These are phyloP conservation scores for Ampelocalamus luodianensis DNA, from an alignment of 176 grass and related monocot species.

Conservation along the genomic window DNA sequence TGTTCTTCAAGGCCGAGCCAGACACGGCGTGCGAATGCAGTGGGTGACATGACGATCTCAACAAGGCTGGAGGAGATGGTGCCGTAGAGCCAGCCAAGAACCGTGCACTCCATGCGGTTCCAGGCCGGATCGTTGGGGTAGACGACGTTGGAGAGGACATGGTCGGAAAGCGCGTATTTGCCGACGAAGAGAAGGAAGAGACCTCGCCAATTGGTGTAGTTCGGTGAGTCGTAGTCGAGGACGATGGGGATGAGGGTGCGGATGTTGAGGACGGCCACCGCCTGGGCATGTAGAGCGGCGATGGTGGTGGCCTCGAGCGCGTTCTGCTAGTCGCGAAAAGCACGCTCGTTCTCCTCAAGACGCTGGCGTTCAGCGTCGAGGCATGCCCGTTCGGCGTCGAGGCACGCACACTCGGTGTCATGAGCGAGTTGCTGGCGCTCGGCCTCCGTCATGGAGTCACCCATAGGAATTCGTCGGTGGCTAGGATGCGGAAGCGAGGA, in stretches of 20 bases:
- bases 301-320: not conserved
- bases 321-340: not conserved
- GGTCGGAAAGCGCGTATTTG: not conserved
- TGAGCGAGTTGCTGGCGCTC: not conserved
- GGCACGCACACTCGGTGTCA: too few relatives aligned
- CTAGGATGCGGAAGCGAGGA: too few relatives aligned
- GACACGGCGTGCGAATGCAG: not conserved
- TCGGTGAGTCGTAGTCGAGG: too few relatives aligned
- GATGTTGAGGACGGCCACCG: not conserved
- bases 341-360: not conserved
- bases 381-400: not conserved
- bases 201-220: too few relatives aligned
- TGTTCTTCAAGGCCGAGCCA: not conserved
- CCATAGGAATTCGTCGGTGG: too few relatives aligned
- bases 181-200: not conserved
- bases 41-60: not conserved
- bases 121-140: not conserved
- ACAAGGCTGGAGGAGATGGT: not conserved
- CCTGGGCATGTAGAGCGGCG: not conserved
- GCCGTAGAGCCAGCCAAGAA: not conserved
- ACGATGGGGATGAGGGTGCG: not conserved
- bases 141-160: not conserved
- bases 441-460: not conserved
- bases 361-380: not conserved
- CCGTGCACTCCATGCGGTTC: conserved; percentile 13